Base-by-base conservation (phyloP, 108 stramenopile species). In the Pseudonitzschia delicatissima region DNA sequence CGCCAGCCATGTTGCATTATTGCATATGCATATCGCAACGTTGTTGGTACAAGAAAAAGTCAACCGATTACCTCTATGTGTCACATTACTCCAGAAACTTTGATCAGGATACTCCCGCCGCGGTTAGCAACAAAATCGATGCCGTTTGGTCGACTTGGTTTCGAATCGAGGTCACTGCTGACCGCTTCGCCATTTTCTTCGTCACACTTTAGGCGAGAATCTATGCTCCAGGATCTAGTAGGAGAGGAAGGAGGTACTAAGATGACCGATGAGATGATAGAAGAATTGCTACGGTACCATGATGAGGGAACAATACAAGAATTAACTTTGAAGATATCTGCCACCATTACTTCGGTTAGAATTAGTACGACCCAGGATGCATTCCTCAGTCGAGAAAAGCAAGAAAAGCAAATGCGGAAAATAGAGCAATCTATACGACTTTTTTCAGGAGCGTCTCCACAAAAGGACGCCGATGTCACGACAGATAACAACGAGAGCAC, bases 341-440 rank as follows among this genome's bases (percentile, higher is more conserved):
- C 49, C 23, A 37, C 53, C 39, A 45, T 74, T 9, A 34, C 45
- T 13, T 32, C 66, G 40, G 44, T 74, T 57, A 5, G 34, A 20
- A 76, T 82, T 53, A 72, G 73, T 36, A 82, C 81, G 4, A 74
- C 81, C 28, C 36, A 23, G 6, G 72, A 77, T 62, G 77, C 76
- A 9, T 57, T 71, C 32, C 28, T n/a, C 13, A 12, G 13, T 15
- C 61, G 55, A 59, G 21, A 32, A 15, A 39, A 59, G 17, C 52
- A 52, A 40, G 18, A 53, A 32, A 29, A 57, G 21, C 53, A 67
- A 39, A 17, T 58, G 25, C 27, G 33, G 5, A 32, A 21, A 27
- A 37, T 74, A 59, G 13, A 51, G 60, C 39, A 42, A 42, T 45
- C 48, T 11, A 61, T 69, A 35, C 58, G 29, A 51, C 32, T 39